These are phyloP conservation scores for Solanum bulbocastanum DNA, from an alignment of 257 asterid genomes.

Conservation along the genomic window DNA sequence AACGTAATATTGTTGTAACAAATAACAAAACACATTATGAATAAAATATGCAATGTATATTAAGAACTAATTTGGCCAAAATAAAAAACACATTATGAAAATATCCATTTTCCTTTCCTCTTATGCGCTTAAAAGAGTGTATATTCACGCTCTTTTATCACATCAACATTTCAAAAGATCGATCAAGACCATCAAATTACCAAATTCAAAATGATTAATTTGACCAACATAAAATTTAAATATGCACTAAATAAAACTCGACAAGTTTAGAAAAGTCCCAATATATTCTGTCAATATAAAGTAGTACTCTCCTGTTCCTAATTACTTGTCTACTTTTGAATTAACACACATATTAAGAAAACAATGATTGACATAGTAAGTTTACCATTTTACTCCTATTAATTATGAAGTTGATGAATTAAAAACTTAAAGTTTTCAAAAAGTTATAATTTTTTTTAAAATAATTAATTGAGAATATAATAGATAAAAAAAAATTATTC, in stretches of 20 bases:
- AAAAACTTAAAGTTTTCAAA: too few relatives aligned
- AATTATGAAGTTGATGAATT: too few relatives aligned
- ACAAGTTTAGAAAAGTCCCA: background rate
- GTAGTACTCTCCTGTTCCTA: too few relatives aligned
- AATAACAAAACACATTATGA: background rate
- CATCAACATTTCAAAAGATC: too few relatives aligned
- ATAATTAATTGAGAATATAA: too few relatives aligned
- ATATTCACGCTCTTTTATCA: background rate
- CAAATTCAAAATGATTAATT: background rate
- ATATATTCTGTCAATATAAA: too few relatives aligned
- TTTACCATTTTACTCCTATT: too few relatives aligned
- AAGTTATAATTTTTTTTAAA: too few relatives aligned
- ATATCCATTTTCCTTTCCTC: background rate
- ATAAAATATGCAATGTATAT: background rate
- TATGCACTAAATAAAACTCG: background rate
- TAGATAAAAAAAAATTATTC: too few relatives aligned
- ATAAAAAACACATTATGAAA: background rate
- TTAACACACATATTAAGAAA: too few relatives aligned
- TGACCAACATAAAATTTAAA: background rate
- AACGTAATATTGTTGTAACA: background rate
- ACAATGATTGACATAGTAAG: too few relatives aligned
- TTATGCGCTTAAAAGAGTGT: accelerated
- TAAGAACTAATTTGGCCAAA: background rate
- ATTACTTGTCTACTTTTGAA: too few relatives aligned
- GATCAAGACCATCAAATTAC: background rate